Evolutionary conservation across 345 rosid genomes (phyloP), one percentile per base, ranked within the genome.

Genomic region (Camelina sativa): DNA sequence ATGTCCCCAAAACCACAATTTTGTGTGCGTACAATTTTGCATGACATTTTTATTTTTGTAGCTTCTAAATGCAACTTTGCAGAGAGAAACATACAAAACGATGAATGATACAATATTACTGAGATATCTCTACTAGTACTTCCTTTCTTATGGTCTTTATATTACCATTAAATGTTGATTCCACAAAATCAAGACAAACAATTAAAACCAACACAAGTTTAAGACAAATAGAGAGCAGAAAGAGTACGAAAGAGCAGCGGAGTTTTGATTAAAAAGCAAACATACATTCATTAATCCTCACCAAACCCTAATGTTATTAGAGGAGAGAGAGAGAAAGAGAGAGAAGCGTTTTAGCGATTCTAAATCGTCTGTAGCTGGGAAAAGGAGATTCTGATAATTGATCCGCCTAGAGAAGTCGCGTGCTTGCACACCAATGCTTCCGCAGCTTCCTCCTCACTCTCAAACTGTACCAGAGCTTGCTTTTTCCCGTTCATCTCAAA

Each of bases 401-500:
- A 90, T 52, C 96, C 96, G 16, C 83, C 87, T 38, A 95, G 89
- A 2, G 92, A 80, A 72, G 77, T 89, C 12, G 99, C 97, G 17
- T 95, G 97, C 88, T 92, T 92, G 83, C 90, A 88, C 74, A 92
- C 97, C 2, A 95, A 84, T 54, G 98, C 96, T 83, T 90, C 99
- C 0, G 96, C 87, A 43, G 98, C 98, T 84, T 92, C 86, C 81
- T 92, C 98, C 83, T 89, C 98, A 0, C 83, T 85, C 69, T 91
- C 96, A 62, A 91, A 94, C 76, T 84, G 79, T 53, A 91, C 87
- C 11, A 91, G 85, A 20, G 98, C 88, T 76, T 94, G 98, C 86
- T 91, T 91, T 81, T 94, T 94, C 30, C 96, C 96, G 4, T 91
- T 91, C 96, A 91, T 87, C 85, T 94, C 98, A 67, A 91, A 94